Evolutionary conservation across 2,329 filamentous ascomycete genomes (phyloP).

Genomic region (Berkeleyomyces rouxiae): DNA sequence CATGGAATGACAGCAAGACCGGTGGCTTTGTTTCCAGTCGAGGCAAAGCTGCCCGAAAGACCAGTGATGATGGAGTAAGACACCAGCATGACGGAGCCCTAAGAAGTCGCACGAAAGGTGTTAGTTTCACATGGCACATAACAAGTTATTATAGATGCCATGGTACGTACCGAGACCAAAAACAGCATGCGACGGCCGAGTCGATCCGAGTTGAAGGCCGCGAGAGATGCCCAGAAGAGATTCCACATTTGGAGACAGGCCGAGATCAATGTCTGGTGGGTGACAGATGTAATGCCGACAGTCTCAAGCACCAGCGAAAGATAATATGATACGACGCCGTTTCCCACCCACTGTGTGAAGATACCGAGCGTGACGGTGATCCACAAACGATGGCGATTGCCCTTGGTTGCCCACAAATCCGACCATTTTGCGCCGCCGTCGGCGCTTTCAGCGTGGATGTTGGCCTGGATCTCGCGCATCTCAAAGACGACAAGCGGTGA

Average conservation of each 20-base stretch:
- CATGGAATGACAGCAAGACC: conserved; percentile 34
- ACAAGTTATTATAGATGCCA: background rate
- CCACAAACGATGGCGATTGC: conserved; percentile 32
- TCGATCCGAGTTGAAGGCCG: conserved; percentile 27
- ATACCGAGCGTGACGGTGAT: conserved; percentile 34
- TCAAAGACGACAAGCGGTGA: conserved; percentile 40
- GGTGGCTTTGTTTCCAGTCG: conserved; percentile 23
- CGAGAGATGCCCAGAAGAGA: conserved; percentile 25
- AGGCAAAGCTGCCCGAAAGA: conserved; percentile 20
- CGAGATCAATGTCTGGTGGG: conserved; percentile 24
- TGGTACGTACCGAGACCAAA: conserved; percentile 28
- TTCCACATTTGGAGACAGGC: conserved; percentile 20
- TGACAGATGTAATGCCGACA: conserved; percentile 26
- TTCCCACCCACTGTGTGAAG: conserved; percentile 38
- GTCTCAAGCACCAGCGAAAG: conserved; percentile 29
- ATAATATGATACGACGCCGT: conserved; percentile 34
- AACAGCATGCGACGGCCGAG: conserved; percentile 36
- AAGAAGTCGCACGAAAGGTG: conserved; percentile 21
- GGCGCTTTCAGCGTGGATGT: conserved; percentile 38
- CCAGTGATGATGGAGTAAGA: conserved; percentile 37
- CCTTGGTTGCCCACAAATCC: conserved; percentile 33
- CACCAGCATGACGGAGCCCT: conserved; percentile 26
- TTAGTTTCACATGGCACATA: background rate
- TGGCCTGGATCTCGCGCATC: conserved; percentile 41
- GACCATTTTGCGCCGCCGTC: conserved; percentile 33